Evolutionary conservation across 2,329 filamentous ascomycete genomes (phyloP).

Genomic region (Monosporascus ibericus): DNA sequence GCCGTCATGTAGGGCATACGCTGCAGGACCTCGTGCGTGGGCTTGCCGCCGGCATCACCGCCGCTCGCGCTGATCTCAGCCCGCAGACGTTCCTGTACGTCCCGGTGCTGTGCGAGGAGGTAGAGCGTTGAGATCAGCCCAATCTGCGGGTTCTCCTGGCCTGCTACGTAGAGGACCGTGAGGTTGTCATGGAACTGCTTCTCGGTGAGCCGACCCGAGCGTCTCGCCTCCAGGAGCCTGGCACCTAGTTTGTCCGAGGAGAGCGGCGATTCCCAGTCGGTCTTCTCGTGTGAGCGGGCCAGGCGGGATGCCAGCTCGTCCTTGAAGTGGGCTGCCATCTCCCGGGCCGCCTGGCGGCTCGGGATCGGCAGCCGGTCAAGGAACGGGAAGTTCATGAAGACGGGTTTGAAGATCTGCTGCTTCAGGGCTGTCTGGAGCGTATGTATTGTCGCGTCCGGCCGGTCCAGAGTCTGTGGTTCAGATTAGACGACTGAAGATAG

Average conservation of each 20-base stretch:
- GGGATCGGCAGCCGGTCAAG: constrained; percentile 23
- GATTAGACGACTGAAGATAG: background rate
- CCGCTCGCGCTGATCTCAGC: constrained; percentile 16
- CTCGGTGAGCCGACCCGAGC: constrained; percentile 22
- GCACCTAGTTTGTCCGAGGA: constrained; percentile 6
- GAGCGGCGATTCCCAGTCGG: no score
- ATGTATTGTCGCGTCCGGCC: constrained; percentile 13
- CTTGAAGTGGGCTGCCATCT: constrained; percentile 19
- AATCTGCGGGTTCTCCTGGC: constrained; percentile 35
- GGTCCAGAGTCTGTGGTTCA: constrained; percentile 15
- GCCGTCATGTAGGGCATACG: constrained; percentile 36
- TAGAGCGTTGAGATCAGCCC: constrained; percentile 23
- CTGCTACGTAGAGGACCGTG: constrained; percentile 33
- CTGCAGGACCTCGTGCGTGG: constrained; percentile 11
- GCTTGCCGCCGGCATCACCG: constrained; percentile 16
- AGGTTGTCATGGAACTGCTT: constrained; percentile 34
- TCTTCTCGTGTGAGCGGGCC: no score
- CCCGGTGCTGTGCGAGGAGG: constrained; percentile 27
- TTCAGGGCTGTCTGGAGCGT: constrained; percentile 22
- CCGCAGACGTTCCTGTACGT: constrained; percentile 20
- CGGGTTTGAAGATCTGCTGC: constrained; percentile 27
- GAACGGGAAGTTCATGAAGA: constrained; percentile 29
- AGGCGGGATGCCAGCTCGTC: constrained; percentile 13
- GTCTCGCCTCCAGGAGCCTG: constrained; percentile 16
- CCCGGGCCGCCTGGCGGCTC: constrained; percentile 18